These are phyloP conservation scores for Leccinum longicurvipes DNA, from an alignment of 768 basidiomycete genomes.

Conservation along the genomic window DNA sequence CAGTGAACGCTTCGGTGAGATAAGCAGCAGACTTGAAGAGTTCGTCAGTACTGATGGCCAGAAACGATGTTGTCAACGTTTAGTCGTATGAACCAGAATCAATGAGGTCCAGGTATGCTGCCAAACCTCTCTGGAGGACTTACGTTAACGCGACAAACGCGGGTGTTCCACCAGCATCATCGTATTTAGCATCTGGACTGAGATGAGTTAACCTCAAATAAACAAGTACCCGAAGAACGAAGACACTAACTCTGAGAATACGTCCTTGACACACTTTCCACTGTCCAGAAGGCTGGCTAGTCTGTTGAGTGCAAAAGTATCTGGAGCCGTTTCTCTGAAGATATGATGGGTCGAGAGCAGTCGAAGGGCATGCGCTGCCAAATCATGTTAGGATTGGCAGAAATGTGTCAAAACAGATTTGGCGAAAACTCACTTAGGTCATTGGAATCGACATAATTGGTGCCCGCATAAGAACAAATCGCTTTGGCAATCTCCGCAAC, in stretches of 20 bases:
- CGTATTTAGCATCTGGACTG: slow-evolving; percentile 65
- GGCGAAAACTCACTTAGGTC: slow-evolving; percentile 14
- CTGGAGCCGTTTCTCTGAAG: slow-evolving; percentile 61
- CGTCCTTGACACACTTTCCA: slow-evolving; percentile 51
- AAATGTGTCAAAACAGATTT: not conserved
- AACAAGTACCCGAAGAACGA: not conserved
- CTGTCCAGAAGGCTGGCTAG: slow-evolving; percentile 68
- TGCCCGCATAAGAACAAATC: slow-evolving; percentile 18
- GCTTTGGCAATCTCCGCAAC: slow-evolving; percentile 19
- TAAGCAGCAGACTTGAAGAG: slow-evolving; percentile 74
- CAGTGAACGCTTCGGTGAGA: slow-evolving; percentile 62
- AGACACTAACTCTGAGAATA: slow-evolving; percentile 44
- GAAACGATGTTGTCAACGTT: slow-evolving; percentile 6
- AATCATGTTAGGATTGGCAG: not conserved
- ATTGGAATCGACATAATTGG: slow-evolving; percentile 15
- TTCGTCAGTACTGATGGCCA: slow-evolving; percentile 59
- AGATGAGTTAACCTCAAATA: not conserved
- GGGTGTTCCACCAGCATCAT: slow-evolving; percentile 59
- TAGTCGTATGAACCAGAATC: not conserved
- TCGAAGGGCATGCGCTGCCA: slow-evolving; percentile 65
- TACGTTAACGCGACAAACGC: slow-evolving; percentile 72
- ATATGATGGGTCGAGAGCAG: slow-evolving; percentile 79
- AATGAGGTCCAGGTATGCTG: not conserved
- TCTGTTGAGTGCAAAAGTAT: slow-evolving; percentile 71
- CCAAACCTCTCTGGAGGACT: slow-evolving; percentile 17